These are phyloP conservation scores for Fomitopsis schrenkii DNA, from an alignment of 1,284 basidiomycete genomes.

Conservation along the genomic window DNA sequence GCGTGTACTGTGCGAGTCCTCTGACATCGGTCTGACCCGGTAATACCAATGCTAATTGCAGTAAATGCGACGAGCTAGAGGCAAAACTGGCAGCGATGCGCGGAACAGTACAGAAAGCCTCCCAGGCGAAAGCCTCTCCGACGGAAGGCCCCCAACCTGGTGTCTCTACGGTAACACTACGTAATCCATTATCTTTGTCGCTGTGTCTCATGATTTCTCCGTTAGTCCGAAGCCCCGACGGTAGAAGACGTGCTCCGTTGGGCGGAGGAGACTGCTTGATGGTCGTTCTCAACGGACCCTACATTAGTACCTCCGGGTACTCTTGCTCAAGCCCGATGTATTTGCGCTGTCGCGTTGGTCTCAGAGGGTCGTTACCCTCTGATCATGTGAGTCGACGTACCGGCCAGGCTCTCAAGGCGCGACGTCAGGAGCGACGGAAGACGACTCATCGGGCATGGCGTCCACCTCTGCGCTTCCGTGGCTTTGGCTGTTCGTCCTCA, in stretches of 20 bases:
- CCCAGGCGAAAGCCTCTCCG: neutral
- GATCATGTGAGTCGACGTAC: too few species aligned
- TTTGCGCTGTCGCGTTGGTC: neutral
- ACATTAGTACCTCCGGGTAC: neutral
- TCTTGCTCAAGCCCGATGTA: neutral
- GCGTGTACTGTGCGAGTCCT: slow-evolving; percentile 16
- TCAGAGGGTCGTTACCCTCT: too few species aligned
- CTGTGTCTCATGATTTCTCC: neutral
- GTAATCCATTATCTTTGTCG: neutral
- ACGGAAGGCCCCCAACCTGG: neutral
- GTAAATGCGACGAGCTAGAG: slow-evolving; percentile 69
- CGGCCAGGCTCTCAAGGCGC: neutral
- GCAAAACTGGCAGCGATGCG: slow-evolving; percentile 53
- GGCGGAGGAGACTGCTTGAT: slow-evolving; percentile 50
- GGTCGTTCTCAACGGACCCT: neutral
- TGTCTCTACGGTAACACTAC: neutral
- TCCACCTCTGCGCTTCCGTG: too few species aligned
- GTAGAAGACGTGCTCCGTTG: slow-evolving; percentile 49
- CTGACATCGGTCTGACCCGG: neutral
- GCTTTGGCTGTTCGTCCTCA: neutral
- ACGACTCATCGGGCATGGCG: too few species aligned
- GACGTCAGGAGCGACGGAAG: too few species aligned
- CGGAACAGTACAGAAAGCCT: slow-evolving; percentile 24
- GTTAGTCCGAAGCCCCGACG: slow-evolving; percentile 18
- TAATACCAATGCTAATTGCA: slow-evolving; percentile 22